Evolutionary conservation across 2,329 filamentous ascomycete species (phyloP).

Genomic region (Arthrobotrys pseudoclavata): DNA sequence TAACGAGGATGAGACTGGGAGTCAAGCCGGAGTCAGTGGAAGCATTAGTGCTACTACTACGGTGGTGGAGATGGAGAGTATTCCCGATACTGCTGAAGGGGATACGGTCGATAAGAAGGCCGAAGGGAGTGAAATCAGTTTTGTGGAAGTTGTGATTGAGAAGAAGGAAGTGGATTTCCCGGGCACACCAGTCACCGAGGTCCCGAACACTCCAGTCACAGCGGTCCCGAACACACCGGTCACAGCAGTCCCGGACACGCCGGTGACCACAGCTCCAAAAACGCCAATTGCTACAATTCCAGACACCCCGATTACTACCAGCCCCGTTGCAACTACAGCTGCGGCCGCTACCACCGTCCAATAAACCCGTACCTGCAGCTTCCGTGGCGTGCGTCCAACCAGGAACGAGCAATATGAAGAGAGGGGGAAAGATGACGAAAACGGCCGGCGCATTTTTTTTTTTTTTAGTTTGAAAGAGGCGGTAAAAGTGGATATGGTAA

Average conservation of each 20-base stretch:
- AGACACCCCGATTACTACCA: constrained; percentile 2
- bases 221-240: background rate
- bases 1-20: constrained; percentile 21
- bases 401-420: background rate
- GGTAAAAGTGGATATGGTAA: constrained; percentile 1
- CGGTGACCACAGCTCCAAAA: background rate
- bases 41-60: constrained; percentile 57
- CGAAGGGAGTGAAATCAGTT: constrained; percentile 1
- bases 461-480: constrained; percentile 1
- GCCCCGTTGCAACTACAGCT: constrained; percentile 8
- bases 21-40: background rate
- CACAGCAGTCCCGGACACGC: background rate
- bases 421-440: background rate
- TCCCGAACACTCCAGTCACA: constrained; percentile 4
- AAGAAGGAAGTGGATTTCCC: constrained; percentile 9
- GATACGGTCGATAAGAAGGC: constrained; percentile 28
- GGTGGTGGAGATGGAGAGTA: constrained; percentile 48
- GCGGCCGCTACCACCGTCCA: background rate
- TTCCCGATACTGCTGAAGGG: constrained; percentile 25
- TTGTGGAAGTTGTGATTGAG: constrained; percentile 13
- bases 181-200: background rate
- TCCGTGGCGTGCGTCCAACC: background rate
- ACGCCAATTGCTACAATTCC: constrained; percentile 6
- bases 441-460: constrained; percentile 10
- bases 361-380: constrained; percentile 6